Evolutionary conservation across 1,284 basidiomycete species (phyloP).

Genomic region (Waitea zeae): DNA sequence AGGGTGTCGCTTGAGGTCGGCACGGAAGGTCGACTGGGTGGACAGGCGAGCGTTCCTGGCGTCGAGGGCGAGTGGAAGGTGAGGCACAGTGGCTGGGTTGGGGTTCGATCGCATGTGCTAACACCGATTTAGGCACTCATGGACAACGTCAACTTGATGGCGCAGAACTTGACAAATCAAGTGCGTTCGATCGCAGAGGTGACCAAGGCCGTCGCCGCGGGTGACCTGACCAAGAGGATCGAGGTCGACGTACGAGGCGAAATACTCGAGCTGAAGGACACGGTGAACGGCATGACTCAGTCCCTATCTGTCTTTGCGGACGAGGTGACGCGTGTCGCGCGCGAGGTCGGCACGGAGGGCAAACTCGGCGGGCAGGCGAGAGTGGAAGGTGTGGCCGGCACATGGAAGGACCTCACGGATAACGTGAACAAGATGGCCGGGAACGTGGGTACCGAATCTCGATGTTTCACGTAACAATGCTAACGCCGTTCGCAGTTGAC

Average conservation of each 20-base stretch:
- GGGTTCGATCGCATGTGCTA: conserved; percentile 3
- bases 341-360: conserved; percentile 88
- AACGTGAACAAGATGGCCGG: conserved; percentile 85
- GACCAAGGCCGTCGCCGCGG: conserved; percentile 79
- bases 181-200: conserved; percentile 79
- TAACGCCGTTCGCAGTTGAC: conserved; percentile 42
- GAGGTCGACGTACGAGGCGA: conserved; percentile 82
- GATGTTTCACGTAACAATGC: conserved; percentile 1
- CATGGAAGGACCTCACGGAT: conserved; percentile 95
- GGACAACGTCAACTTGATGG: conserved; percentile 78
- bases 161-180: conserved; percentile 86
- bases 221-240: conserved; percentile 84
- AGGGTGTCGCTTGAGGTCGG: conserved; percentile 86
- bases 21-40: conserved; percentile 90
- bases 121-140: conserved; percentile 33
- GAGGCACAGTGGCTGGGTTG: conserved; percentile 5
- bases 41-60: conserved; percentile 77
- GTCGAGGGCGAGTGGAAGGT: conserved; percentile 90
- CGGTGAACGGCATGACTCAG: conserved; percentile 86
- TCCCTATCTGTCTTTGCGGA: conserved; percentile 77
- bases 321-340: conserved; percentile 76
- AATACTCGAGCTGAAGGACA: conserved; percentile 76
- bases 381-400: conserved; percentile 87
- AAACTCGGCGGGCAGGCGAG: conserved; percentile 74
- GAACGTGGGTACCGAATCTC: conserved; percentile 33